Evolutionary conservation across 768 basidiomycete genomes (phyloP), one percentile per base, ranked within the genome.

Genomic region (Lactarius akahatsu): DNA sequence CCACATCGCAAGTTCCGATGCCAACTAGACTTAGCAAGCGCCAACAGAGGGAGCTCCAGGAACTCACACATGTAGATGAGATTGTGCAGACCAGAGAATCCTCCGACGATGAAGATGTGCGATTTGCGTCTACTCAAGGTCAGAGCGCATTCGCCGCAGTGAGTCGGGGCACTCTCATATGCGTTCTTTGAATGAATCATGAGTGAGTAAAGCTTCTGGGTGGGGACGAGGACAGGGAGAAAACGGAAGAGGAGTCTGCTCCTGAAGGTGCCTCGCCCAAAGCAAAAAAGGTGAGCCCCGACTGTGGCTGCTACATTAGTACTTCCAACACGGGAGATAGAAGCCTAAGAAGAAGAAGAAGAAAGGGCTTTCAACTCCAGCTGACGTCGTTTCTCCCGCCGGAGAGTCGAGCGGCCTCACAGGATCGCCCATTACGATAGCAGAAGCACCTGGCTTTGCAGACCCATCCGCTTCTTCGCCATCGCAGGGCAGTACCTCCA

Each of bases 11-110:
- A 26, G 30, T 56, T 26, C 38, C 15, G 23, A 92, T 91, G 90
- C 81, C 89, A 64, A 86, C 89, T 26, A 82, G 90, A 68, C 77
- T 89, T 45, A 95, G 86, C 77, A 96, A 93, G 77, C 83, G 94
- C 57, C 93, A 94, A 75, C 91, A 95, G 72, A 80, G 94, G 56
- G 92, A 94, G 72, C 81, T 87, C 28, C 92, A 94, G 66, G 92
- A 96, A 69, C 83, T 96, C 2, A 81, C 85, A 41, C 82, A 85
- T 1, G 80, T 89, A 45, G 78, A 78, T 47, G 76, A 75, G 30
- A 69, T 76, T 9, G 66, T 65, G 15, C 61, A 70, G 81, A 83
- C 34, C 80, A 82, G 43, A 71, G 47, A 62, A 66, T 73, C 30
- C 50, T 55, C 66, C 45, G 61, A 70, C 62, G 71, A 36, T 64